Percentiles rank a stretch among this genome's conserved stretches.
Evolutionary conservation across 768 basidiomycete genomes (phyloP).

Genomic region (Suillus subluteus): DNA sequence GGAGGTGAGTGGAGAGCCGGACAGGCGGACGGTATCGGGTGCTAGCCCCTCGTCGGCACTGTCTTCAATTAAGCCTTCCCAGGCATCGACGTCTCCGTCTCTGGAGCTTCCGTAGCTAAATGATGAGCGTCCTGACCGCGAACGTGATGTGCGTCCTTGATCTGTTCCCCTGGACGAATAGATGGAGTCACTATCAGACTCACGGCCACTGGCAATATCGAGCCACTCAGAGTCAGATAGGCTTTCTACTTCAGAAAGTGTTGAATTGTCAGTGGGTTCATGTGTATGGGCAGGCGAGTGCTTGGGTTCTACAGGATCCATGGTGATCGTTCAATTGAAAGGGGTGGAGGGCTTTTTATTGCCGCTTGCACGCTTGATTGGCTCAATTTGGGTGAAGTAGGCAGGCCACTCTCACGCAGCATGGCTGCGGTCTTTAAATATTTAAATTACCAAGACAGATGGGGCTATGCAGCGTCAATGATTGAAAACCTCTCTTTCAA

Average conservation of each 20-base stretch:
- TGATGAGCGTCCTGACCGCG: conserved; percentile 71
- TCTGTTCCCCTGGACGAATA: conserved; percentile 60
- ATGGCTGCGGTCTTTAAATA: conserved; percentile 3
- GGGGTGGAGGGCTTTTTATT: conserved; percentile 33
- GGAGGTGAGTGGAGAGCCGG: conserved; percentile 20
- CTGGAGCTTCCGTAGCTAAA: conserved; percentile 69
- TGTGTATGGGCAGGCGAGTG: conserved; percentile 25
- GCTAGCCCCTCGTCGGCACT: conserved; percentile 49
- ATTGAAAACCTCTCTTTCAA: background rate
- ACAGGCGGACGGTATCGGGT: conserved; percentile 27
- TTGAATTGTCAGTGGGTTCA: conserved; percentile 43
- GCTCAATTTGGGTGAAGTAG: conserved; percentile 15
- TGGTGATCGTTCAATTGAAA: conserved; percentile 27
- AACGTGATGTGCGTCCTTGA: conserved; percentile 55
- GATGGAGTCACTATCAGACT: conserved; percentile 72
- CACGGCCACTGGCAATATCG: conserved; percentile 66
- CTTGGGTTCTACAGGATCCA: conserved; percentile 25
- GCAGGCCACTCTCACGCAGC: conserved; percentile 16
- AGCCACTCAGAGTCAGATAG: conserved; percentile 86
- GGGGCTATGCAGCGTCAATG: background rate
- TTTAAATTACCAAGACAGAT: conserved; percentile 3
- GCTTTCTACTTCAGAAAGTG: conserved; percentile 64
- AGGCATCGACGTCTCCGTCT: conserved; percentile 71
- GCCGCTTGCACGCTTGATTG: conserved; percentile 18
- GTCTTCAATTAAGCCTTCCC: conserved; percentile 79